Base-by-base conservation (phyloP, 441 rosid genomes). In the Croton setiger region DNA sequence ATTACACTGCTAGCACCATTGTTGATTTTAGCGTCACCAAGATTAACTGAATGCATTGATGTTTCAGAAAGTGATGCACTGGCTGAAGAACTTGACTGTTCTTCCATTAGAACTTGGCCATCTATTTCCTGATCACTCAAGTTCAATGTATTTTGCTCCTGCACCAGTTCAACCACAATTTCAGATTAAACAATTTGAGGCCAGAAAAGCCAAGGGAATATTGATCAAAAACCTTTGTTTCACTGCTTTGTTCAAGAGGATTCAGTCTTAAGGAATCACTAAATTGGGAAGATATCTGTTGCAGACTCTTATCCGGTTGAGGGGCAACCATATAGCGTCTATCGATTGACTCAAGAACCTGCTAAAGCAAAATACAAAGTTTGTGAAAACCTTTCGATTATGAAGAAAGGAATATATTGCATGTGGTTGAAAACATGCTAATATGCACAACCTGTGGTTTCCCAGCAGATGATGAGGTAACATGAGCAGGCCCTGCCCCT, bases 261-360 rank as follows among this genome's bases (percentile, higher is more conserved):
- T 75, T 70, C 75, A 88, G 70, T 64, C 67, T 78, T 51, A 88
- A 62, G n/a, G 84, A 75, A 61, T 83, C 85, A 62, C 39, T 81
- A 75, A 88, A 87, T 39, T 85, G 87, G 60, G 85, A 84, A 77
- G 94, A 84, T 72, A 88, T 75, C 73, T 85, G 90, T 64, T 81
- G 81, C 66, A 88, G 67, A 78, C 67, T 82, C 69, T 82, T 84
- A 69, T 88, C 91, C 17, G 86, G 56, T 11, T 78, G 79, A 63
- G 84, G 63, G 37, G 77, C 68, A 63, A 72, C 79, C 67, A 80
- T 56, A 78, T 86, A 81, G 73, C 79, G 78, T 76, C 85, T 74
- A 72, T 84, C 85, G 60, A 76, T 71, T 39, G 93, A 72, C 67
- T 87, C 88, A 45, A 74, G 69, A 68, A 72, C 89, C 97, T 94